Evolutionary conservation across 2,329 filamentous ascomycete genomes (phyloP).

Genomic region (Cercospora janseana): DNA sequence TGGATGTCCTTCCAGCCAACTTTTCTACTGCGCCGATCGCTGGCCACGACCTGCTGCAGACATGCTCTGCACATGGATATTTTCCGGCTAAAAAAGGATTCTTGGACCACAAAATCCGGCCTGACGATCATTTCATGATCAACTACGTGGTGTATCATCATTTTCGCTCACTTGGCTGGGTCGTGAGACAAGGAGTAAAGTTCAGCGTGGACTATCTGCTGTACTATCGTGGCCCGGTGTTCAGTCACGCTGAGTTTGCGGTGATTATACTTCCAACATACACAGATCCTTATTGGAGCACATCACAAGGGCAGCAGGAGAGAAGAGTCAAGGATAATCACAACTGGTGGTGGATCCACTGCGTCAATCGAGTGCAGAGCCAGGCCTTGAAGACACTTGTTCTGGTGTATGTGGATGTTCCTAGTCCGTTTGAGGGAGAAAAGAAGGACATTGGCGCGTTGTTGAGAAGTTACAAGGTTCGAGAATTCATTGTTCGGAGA

Average conservation of each 20-base stretch:
- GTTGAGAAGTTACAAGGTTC: slow-evolving; percentile 69
- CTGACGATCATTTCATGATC: slow-evolving; percentile 77
- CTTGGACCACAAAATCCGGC: slow-evolving; percentile 53
- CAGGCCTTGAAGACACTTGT: slow-evolving; percentile 90
- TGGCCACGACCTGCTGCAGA: slow-evolving; percentile 53
- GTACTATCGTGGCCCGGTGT: slow-evolving; percentile 88
- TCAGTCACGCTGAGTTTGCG: slow-evolving; percentile 92
- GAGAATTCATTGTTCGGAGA: slow-evolving; percentile 76
- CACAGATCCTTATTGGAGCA: slow-evolving; percentile 67
- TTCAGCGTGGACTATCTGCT: slow-evolving; percentile 94
- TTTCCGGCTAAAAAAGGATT: slow-evolving; percentile 60
- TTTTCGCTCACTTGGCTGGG: slow-evolving; percentile 93
- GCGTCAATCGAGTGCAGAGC: slow-evolving; percentile 81
- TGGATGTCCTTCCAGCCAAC: slow-evolving; percentile 58
- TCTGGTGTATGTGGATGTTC: slow-evolving; percentile 87
- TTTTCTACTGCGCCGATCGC: slow-evolving; percentile 31
- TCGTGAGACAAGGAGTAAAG: slow-evolving; percentile 86
- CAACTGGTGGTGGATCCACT: slow-evolving; percentile 81
- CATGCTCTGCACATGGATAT: slow-evolving; percentile 50
- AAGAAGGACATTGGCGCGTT: slow-evolving; percentile 59
- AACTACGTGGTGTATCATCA: slow-evolving; percentile 93
- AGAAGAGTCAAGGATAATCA: slow-evolving; percentile 49
- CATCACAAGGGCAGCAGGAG: slow-evolving; percentile 45
- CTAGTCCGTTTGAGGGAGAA: slow-evolving; percentile 57
- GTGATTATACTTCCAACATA: slow-evolving; percentile 82